Percentiles rank a stretch among this genome's conserved stretches.
These are phyloP conservation scores for Fraxinus sp. DNA, from an alignment of 305 asterid genomes.

Conservation along the genomic window DNA sequence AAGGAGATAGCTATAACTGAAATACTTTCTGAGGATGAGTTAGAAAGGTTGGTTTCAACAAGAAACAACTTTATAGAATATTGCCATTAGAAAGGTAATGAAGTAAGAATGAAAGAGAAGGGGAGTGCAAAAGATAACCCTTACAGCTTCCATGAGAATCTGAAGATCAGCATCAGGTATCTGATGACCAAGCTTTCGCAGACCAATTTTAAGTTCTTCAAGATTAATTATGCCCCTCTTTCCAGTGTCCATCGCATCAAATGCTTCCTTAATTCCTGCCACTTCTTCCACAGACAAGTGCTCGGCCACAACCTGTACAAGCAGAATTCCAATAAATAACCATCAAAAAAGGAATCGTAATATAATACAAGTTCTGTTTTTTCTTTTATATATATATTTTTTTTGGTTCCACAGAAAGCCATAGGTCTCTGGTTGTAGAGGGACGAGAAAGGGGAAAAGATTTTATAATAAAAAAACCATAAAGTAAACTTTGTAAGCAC, in stretches of 20 bases:
- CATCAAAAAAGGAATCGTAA: not conserved
- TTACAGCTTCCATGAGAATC: slow-evolving; percentile 84
- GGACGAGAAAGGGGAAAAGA: not conserved
- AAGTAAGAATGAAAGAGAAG: not conserved
- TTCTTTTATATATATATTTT: not conserved
- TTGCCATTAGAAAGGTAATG: not conserved
- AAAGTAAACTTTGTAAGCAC: slow-evolving; percentile 34
- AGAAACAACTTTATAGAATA: not conserved
- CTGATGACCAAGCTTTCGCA: slow-evolving; percentile 75
- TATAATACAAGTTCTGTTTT: not conserved
- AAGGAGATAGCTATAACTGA: not conserved
- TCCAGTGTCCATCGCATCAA: slow-evolving; percentile 62
- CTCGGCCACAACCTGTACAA: slow-evolving; percentile 68
- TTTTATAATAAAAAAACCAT: not conserved
- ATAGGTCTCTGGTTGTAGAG: not conserved
- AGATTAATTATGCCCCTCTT: slow-evolving; percentile 60
- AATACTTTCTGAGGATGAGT: not conserved
- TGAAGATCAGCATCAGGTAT: slow-evolving; percentile 72
- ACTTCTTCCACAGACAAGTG: slow-evolving; percentile 78
- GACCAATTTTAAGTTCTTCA: slow-evolving; percentile 63
- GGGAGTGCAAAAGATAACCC: slow-evolving; percentile 13
- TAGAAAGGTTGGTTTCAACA: not conserved
- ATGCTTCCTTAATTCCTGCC: slow-evolving; percentile 78
- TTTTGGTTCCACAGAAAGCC: not conserved
- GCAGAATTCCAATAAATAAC: slow-evolving; percentile 17